Conservation (phyloP, 1,284 basidiomycete genomes). For the Sphaerobolus stellatus region DNA sequence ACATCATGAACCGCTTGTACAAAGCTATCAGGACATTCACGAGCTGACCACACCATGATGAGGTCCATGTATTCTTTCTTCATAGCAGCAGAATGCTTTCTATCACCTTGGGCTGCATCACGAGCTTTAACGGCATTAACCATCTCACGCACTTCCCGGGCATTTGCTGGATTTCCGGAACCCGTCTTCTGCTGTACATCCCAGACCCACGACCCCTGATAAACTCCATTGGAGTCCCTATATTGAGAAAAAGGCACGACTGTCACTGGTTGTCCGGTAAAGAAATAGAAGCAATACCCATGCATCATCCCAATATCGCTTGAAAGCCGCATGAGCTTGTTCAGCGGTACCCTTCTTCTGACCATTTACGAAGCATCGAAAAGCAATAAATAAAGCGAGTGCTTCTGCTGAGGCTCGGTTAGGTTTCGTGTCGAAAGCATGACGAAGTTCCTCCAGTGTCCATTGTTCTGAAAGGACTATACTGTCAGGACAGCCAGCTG, state of each 20-base stretch:
- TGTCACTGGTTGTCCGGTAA: too few relatives aligned
- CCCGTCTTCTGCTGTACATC: conserved; percentile 21
- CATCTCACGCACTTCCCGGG: conserved; percentile 18
- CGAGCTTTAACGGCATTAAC: conserved; percentile 24
- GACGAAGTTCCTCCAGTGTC: not conserved
- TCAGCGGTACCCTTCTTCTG: too few relatives aligned
- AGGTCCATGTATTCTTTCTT: conserved; percentile 26
- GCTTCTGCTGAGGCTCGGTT: not conserved
- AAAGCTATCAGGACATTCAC: conserved; percentile 13
- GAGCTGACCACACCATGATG: conserved; percentile 29
- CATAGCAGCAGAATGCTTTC: conserved; percentile 33
- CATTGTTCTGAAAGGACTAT: not conserved
- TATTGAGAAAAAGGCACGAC: not conserved
- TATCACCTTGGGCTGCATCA: conserved; percentile 19
- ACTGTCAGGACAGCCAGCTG: not conserved
- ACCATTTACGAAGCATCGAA: too few relatives aligned
- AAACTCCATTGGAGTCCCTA: conserved; percentile 23
- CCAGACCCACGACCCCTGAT: conserved; percentile 22
- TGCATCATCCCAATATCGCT: conserved; percentile 28
- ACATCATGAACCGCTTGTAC: not conserved
- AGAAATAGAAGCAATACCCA: too few relatives aligned
- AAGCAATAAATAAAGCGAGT: not conserved
- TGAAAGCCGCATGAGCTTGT: conserved; percentile 26
- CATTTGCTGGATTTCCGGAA: conserved; percentile 26
- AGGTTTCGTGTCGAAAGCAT: not conserved